A percentile compares a stretch with the other conserved stretches of the same genome.
Conservation (phyloP, 306 rosid genomes). For the Dalbergia oliveri region DNA sequence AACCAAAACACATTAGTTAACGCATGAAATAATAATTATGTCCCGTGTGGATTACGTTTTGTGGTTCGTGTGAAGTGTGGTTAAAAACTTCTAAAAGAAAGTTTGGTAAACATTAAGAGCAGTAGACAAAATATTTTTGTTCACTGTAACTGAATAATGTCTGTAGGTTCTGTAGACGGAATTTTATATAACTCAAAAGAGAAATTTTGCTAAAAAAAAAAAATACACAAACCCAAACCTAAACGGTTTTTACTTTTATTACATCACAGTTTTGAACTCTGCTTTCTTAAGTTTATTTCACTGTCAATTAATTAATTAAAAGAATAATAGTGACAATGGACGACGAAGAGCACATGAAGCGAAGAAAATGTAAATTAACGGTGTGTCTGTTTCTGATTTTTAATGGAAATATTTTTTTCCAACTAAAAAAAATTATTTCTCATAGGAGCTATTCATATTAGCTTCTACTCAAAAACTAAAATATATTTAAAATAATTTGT, state of each 20-base stretch:
- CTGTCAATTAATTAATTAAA: slow-evolving; percentile 1
- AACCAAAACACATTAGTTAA: background rate
- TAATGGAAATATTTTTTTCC: too few species aligned
- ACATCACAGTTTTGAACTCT: too few species aligned
- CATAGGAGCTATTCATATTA: too few species aligned
- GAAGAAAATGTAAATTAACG: background rate
- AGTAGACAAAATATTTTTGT: background rate
- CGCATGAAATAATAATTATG: background rate
- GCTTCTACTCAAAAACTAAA: too few species aligned
- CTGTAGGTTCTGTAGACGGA: background rate
- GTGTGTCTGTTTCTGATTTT: too few species aligned
- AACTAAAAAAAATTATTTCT: too few species aligned
- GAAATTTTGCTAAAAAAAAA: too few species aligned
- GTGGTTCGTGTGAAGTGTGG: background rate
- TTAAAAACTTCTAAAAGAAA: background rate
- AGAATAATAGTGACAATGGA: background rate
- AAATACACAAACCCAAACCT: too few species aligned
- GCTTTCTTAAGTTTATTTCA: background rate
- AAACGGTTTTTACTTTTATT: too few species aligned
- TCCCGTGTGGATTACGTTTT: background rate
- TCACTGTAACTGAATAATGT: background rate
- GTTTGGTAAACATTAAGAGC: background rate
- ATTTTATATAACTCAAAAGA: too few species aligned
- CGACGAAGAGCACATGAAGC: background rate
- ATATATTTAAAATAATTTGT: too few species aligned